A percentile compares a stretch with the other conserved stretches of the same genome.
Conservation (phyloP, 148 eudicot genomes). For the Rhododendron williamsianum region DNA sequence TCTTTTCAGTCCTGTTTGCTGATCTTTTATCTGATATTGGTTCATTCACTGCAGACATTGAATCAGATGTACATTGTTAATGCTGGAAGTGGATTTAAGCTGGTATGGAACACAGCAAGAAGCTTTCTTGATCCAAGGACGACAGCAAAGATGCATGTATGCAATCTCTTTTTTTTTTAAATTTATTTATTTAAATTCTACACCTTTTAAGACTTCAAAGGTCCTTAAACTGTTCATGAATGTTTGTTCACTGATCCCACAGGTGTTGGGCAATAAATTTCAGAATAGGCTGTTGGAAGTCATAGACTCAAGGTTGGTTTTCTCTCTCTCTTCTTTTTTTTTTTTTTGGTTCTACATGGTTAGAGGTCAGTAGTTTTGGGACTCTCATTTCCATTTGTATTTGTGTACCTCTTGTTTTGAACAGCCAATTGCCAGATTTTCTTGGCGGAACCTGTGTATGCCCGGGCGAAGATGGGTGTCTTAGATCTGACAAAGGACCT, state of each 20-base stretch:
- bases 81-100: constrained; percentile 88
- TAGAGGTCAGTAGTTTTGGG: not conserved
- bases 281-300: constrained; percentile 62
- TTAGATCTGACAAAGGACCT: constrained; percentile 83
- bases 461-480: constrained; percentile 76
- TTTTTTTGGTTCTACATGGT: constrained; percentile 2
- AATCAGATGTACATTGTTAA: constrained; percentile 91
- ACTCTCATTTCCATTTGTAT: constrained; percentile 12
- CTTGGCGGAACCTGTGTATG: constrained; percentile 88
- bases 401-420: constrained; percentile 10
- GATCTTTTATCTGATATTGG: constrained; percentile 9
- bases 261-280: constrained; percentile 87
- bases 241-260: constrained; percentile 16
- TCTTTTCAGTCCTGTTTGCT: not conserved
- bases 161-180: not conserved
- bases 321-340: not conserved
- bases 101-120: constrained; percentile 71
- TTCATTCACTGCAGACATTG: constrained; percentile 54
- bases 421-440: constrained; percentile 93
- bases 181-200: not conserved
- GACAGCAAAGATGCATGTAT: constrained; percentile 79
- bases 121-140: constrained; percentile 87
- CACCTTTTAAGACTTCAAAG: not conserved
- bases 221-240: not conserved
- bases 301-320: constrained; percentile 60